A percentile compares a stretch with the other conserved stretches of the same genome.
These are phyloP conservation scores for Phytophthora agathidicida DNA, from an alignment of 352 stramenopile species.

Conservation along the genomic window DNA sequence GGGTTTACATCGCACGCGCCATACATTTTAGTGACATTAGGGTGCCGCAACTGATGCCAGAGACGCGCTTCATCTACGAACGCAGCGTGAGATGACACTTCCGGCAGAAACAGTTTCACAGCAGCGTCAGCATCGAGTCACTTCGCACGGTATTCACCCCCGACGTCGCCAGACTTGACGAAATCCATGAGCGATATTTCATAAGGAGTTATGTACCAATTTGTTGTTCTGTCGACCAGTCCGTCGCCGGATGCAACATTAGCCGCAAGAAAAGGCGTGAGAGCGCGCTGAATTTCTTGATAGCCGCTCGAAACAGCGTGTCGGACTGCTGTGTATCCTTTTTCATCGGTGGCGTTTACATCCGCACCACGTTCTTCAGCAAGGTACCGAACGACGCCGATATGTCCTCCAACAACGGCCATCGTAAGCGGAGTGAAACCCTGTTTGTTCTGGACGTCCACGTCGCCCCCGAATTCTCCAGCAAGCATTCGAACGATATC, in stretches of 20 bases:
- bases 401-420: background rate
- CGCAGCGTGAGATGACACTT: background rate
- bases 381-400: background rate
- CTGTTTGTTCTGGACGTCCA: background rate
- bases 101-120: slow-evolving; percentile 9
- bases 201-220: background rate
- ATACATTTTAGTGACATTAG: slow-evolving; percentile 31
- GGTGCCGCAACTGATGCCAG: slow-evolving; percentile 20
- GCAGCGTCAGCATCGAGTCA: slow-evolving; percentile 22
- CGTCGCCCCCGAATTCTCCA: background rate
- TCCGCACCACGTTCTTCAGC: slow-evolving; percentile 1
- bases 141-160: slow-evolving; percentile 15
- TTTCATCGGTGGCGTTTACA: background rate
- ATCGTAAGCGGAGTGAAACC: background rate
- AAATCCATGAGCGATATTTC: slow-evolving; percentile 11
- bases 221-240: background rate
- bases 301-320: background rate
- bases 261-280: background rate
- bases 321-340: slow-evolving; percentile 2
- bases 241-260: background rate
- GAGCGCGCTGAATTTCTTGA: background rate
- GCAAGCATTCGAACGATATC: background rate
- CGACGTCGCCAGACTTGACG: background rate
- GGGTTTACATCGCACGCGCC: slow-evolving; percentile 8
- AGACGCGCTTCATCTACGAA: slow-evolving; percentile 10